Base-by-base conservation (phyloP, 129 eudicot genomes). In the Artemisia tridentata region DNA sequence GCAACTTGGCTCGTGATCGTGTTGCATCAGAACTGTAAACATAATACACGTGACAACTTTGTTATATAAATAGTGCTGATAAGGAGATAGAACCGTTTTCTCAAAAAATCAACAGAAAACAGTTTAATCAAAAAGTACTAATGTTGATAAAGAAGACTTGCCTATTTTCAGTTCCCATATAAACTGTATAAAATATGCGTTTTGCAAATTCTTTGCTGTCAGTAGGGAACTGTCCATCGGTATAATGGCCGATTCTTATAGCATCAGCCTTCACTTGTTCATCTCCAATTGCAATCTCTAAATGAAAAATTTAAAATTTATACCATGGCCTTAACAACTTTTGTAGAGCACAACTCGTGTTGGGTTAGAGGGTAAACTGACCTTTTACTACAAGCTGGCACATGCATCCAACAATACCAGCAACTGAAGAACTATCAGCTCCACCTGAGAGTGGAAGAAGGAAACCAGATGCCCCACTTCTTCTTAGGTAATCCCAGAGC, bases 371-470 rank as follows among this genome's bases (percentile, higher is more conserved):
- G 9, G 41, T 34, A 34, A 71, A 43, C 69, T 64, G 17, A 91
- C 97, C 97, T 91, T 91, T 84, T 68, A 88, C 86, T 13, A 91
- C 97, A 68, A 88, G 93, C 76, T 88, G 93, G 75, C 96, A 88
- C 97, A 91, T 91, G 83, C 93, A 91, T 34, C 97, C 97, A 82
- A 91, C 97, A 23, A 91, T 91, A 57, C 96, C 45, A 38, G 45
- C 45, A 7, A 38, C 45, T 38, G 45, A 38, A 7, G 45, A 38
- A 8, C 45, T 38, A 80, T 92, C 98, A 23, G 96, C 96, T 23
- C 98, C 98, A 80, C 98, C 98, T 23, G 98, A 92, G 63, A 92
- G 96, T 45, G 98, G 98, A 83, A 92, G 98, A 78, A 92, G 80
- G 68, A 92, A 89, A 52, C 98, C 98, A 68, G 96, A 89, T 48